A percentile compares a stretch with the other conserved stretches of the same genome.
Evolutionary conservation across 2,329 filamentous ascomycete genomes (phyloP).

Genomic region (Aspergillus costaricaensis): DNA sequence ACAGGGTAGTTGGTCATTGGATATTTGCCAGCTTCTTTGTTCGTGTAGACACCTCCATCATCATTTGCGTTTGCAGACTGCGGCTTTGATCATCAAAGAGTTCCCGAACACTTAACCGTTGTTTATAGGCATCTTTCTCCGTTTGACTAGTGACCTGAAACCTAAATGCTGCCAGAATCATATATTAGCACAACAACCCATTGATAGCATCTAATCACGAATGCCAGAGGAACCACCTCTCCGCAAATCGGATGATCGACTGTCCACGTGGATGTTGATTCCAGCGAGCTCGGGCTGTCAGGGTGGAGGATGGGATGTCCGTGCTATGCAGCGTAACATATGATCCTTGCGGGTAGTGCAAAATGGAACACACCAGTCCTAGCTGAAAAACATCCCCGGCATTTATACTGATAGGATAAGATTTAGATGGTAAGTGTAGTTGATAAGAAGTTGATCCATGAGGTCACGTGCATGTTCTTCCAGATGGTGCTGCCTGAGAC

Average conservation of each 20-base stretch:
- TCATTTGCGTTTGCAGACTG: not conserved
- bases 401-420: not conserved
- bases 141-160: not conserved
- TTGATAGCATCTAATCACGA: not conserved
- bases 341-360: not conserved
- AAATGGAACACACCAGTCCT: not conserved
- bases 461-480: not conserved
- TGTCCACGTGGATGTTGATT: not conserved
- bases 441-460: not conserved
- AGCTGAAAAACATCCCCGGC: not conserved
- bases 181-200: not conserved
- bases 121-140: not conserved
- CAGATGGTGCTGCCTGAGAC: not conserved
- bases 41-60: not conserved
- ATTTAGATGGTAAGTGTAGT: not conserved
- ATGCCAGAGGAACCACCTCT: not conserved
- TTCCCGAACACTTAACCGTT: not conserved
- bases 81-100: not conserved
- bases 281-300: not conserved
- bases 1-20: not conserved
- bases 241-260: slow-evolving; percentile 2
- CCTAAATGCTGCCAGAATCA: not conserved
- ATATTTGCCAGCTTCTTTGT: not conserved
- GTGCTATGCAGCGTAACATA: not conserved
- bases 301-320: not conserved